Base-by-base conservation (phyloP, 306 rosid genomes). In the Ochetophila trinervis region DNA sequence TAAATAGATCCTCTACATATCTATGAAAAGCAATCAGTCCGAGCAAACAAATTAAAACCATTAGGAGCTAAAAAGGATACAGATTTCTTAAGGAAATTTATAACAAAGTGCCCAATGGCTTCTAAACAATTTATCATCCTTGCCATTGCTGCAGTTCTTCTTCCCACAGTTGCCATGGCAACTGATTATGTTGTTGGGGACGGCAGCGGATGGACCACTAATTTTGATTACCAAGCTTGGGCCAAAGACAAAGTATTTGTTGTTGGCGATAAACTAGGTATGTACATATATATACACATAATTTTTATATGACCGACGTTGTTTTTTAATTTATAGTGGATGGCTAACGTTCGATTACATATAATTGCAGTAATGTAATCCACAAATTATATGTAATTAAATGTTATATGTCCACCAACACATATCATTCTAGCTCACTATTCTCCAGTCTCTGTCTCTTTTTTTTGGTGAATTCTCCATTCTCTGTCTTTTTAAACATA, bases 261-360 rank as follows among this genome's bases (percentile, higher is more conserved):
- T 21, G 79, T 75, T 68, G 70, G 66, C 20, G 79, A 75, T 19
- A 45, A 53, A 2, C 51, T 75, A 11, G 65, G 79, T 75, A 68
- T 3, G n/a, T 55, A 10, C 15, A 3, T 5, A 17, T 52, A 24
- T 17, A 30, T 6, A 18, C 2, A 53, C 0, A 24, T 34, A 22
- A 22, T 20, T 58, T 22, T 2, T 34, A 45, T 56, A 9, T 13
- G 5, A n/a, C 7, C 4, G 51, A 10, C 1, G 17, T 10, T 47
- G 5, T 3, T 47, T 47, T 10, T 8, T 44, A 8, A 44, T n/a
- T n/a, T n/a, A n/a, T n/a, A n/a, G n/a, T n/a, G n/a, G n/a, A n/a
- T n/a, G n/a, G n/a, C n/a, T n/a, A n/a, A n/a, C n/a, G n/a, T n/a
- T n/a, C n/a, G n/a, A n/a, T n/a, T n/a, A n/a, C n/a, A n/a, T n/a